Evolutionary conservation across 202 grass and related monocot species (phyloP).

Genomic region (Schoenoplectus triqueter): DNA sequence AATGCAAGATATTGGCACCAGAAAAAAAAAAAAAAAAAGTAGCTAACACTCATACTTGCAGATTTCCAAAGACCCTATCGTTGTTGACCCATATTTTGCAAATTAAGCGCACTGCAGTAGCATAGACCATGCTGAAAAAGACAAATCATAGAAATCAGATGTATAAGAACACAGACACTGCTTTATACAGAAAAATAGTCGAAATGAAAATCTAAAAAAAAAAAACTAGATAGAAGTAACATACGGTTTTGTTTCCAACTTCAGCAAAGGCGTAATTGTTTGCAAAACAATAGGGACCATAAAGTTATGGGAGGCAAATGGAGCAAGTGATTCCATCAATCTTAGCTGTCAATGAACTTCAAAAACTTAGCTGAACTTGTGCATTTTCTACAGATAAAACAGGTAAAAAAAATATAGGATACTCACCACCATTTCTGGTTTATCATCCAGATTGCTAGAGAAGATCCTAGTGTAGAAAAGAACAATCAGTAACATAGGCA

Average conservation of each 20-base stretch:
- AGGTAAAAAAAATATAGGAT: constrained; percentile 40
- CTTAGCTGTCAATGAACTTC: constrained; percentile 58
- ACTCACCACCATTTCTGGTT: constrained; percentile 67
- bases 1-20: constrained; percentile 1
- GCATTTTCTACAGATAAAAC: constrained; percentile 38
- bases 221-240: constrained; percentile 44
- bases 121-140: constrained; percentile 63
- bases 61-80: constrained; percentile 79
- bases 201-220: constrained; percentile 24
- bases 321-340: constrained; percentile 82
- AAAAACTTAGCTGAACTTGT: constrained; percentile 33
- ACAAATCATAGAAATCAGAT: constrained; percentile 29
- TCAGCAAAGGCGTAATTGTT: constrained; percentile 79
- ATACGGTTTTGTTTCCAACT: constrained; percentile 64
- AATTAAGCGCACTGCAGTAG: constrained; percentile 75
- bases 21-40: neutral
- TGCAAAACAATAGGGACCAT: constrained; percentile 81
- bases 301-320: constrained; percentile 67
- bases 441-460: constrained; percentile 45
- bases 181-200: neutral
- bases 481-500: constrained; percentile 70
- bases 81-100: constrained; percentile 81
- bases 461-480: constrained; percentile 82
- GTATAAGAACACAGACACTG: neutral
- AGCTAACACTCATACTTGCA: constrained; percentile 82